phyloP scores from a whole-genome alignment of 306 rosid genomes.

The Casuarina glauca region DNA sequence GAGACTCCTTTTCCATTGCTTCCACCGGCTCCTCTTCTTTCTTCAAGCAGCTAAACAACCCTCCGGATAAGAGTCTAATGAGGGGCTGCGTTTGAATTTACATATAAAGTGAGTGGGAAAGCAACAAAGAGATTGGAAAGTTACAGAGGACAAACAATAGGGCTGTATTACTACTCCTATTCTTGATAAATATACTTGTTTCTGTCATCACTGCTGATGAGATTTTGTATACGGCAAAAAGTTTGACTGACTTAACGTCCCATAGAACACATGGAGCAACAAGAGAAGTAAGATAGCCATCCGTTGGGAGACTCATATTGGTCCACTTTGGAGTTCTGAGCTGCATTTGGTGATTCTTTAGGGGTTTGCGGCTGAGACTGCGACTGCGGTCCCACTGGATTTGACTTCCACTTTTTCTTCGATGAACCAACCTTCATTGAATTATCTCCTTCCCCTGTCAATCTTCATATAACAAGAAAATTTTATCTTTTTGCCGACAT shows the following conservation, averaged over 20 bases:
- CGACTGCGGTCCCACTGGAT: background rate
- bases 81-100: background rate
- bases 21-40: background rate
- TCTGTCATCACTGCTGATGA: background rate
- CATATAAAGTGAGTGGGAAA: background rate
- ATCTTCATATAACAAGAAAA: conserved; percentile 39
- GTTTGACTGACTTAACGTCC: conserved; percentile 14
- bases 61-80: conserved; percentile 13
- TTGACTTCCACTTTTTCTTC: conserved; percentile 21
- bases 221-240: conserved; percentile 9
- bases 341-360: conserved; percentile 25
- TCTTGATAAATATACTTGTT: conserved; percentile 20
- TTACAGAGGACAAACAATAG: background rate
- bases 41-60: conserved; percentile 11
- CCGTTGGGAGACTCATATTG: conserved; percentile 7
- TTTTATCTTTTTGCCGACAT: too few relatives aligned
- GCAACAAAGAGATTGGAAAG: background rate
- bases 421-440: conserved; percentile 31
- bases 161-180: background rate
- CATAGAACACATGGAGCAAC: conserved; percentile 40
- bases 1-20: background rate
- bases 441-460: conserved; percentile 41
- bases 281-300: conserved; percentile 59
- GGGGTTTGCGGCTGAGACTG: conserved; percentile 11
- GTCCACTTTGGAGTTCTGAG: conserved; percentile 23